Evolutionary conservation across 2,329 filamentous ascomycete species (phyloP).

Genomic region (Pezicula radicicola): DNA sequence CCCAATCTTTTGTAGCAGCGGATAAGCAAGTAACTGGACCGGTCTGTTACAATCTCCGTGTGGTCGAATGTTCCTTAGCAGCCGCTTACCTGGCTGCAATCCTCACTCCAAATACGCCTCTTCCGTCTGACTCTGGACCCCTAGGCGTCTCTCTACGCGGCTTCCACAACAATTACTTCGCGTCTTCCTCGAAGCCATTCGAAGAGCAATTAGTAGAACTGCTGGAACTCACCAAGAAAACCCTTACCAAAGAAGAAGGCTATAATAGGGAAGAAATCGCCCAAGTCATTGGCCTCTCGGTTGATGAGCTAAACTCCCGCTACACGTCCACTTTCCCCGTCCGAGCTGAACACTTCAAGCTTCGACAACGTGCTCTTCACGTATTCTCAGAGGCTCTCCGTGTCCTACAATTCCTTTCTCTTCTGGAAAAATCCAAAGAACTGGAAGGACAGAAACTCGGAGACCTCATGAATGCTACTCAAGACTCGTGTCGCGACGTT

Average conservation of each 20-base stretch:
- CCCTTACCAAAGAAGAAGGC: constrained; percentile 74
- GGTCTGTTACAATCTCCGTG: constrained; percentile 92
- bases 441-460: constrained; percentile 69
- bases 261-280: constrained; percentile 89
- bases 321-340: constrained; percentile 90
- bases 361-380: constrained; percentile 84
- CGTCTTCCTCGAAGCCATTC: constrained; percentile 34
- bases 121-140: constrained; percentile 77
- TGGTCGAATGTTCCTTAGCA: constrained; percentile 91
- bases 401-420: constrained; percentile 76
- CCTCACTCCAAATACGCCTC: constrained; percentile 51
- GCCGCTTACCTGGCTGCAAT: constrained; percentile 64
- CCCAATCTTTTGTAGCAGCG: constrained; percentile 88
- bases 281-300: constrained; percentile 62
- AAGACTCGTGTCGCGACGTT: constrained; percentile 78
- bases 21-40: constrained; percentile 95
- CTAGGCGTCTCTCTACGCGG: constrained; percentile 80
- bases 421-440: constrained; percentile 58
- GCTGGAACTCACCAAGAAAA: constrained; percentile 64
- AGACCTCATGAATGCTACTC: constrained; percentile 82
- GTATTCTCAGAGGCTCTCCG: constrained; percentile 88
- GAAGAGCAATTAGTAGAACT: constrained; percentile 71
- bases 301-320: constrained; percentile 68
- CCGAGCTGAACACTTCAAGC: constrained; percentile 80
- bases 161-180: constrained; percentile 81